Base-by-base conservation (phyloP, 2,329 filamentous ascomycete species). In the Colletotrichum noveboracense region DNA sequence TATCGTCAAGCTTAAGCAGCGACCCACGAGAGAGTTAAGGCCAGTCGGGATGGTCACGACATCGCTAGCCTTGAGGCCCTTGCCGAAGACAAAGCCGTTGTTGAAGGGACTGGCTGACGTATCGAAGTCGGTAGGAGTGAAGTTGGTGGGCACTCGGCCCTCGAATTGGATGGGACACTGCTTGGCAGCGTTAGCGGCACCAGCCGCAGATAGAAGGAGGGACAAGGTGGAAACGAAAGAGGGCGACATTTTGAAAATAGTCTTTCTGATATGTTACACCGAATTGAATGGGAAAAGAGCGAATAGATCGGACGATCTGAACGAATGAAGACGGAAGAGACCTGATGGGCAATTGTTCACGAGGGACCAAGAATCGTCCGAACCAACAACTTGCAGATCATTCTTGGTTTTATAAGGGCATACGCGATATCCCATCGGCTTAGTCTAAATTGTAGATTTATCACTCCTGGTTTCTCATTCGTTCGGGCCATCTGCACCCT, bases 71-170 rank as follows among this genome's bases (percentile, higher is more conserved):
- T 84, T 87, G 18, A 91, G 82, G 77, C 87, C 86, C 76, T 88
- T 84, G 52, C 90, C 90, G 78, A 90, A 87, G 67, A 91, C 88
- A 78, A 86, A 90, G 70, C 82, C 83, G 0, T 89, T 85, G 82
- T 87, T 89, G 83, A 87, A 92, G 28, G 89, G 82, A 71, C 84
- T 58, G 1, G 71, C 85, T 43, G 81, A 82, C 6, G 79, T 79
- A 78, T 88, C 87, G 70, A 90, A 89, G 9, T 83, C 80, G 52
- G 83, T 80, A 8, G 83, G 78, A 5, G 81, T 81, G 48, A 85
- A 84, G 43, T 80, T 82, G 6, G 79, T 76, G 2, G 88, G 85
- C 1, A 89, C 78, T 10, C 88, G 85, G 21, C 87, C 88, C 64
- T 90, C 88, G 65, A 89, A 88, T 71, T 85, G 82, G 61, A 88